Base-by-base conservation (phyloP, 306 rosid species). In the Crataegus laevigata region DNA sequence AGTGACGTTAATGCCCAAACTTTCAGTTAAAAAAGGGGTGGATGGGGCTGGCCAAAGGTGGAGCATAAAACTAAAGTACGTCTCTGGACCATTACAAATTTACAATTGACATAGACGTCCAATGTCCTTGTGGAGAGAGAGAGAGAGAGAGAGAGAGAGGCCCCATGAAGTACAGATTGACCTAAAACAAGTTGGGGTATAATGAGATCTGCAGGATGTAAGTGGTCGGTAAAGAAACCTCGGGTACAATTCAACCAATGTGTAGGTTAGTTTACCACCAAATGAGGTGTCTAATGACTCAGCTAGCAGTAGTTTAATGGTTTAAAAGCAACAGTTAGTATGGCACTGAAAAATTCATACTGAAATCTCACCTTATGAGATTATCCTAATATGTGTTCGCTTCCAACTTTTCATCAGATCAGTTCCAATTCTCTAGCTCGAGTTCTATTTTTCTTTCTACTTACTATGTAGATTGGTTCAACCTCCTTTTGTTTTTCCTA, bases 11-110 rank as follows among this genome's bases (percentile, higher is more conserved):
- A 28, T 28, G 61, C 82, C 51, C 57, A 67, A 74, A 80, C 29
- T 73, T 73, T 43, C 30, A 1, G 59, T 43, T 42, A 45, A 26
- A 28, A 73, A 73, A 6, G 68, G 59, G 25, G 22, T 43, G 22
- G 45, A 19, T 28, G 77, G 59, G 60, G 59, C 26, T 74, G 75
- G 73, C 76, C 26, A 63, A 82, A 62, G 50, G 45, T 43, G 30
- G 69, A 68, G 58, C 79, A 63, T 24, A 69, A 60, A 4, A 73
- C 25, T 64, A 38, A 74, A 42, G 45, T 47, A 10, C 30, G 3
- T 55, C 61, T 57, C 24, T 28, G 70, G 62, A 75, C 71, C 59
- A 69, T 52, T 45, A 45, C 3, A 14, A 45, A 13, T 45, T 52
- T 45, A 45, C 1, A 45, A 45, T 45, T 45, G 6, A 45, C 52